These are phyloP conservation scores for Paraleonurus japonicus DNA, from an alignment of 257 asterid species.

Conservation along the genomic window DNA sequence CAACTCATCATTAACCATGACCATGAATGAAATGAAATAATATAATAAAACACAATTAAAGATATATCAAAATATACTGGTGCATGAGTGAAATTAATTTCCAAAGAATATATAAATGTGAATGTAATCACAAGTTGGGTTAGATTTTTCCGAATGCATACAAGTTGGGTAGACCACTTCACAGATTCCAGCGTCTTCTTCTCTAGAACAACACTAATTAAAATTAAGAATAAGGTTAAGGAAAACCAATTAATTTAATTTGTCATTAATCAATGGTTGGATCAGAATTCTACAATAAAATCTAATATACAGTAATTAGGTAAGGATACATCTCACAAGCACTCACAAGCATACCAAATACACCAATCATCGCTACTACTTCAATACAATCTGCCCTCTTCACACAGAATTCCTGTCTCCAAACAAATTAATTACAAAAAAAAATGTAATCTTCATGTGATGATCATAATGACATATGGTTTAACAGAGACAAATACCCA, in stretches of 20 bases:
- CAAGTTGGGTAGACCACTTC: slow-evolving; percentile 54
- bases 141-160: slow-evolving; percentile 18
- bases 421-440: background rate
- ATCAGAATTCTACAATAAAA: too few relatives aligned
- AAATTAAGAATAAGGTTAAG: slow-evolving; percentile 17
- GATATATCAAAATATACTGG: too few relatives aligned
- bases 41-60: background rate
- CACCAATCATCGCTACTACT: slow-evolving; percentile 70
- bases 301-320: too few relatives aligned
- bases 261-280: too few relatives aligned
- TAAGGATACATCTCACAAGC: slow-evolving; percentile 69
- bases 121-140: too few relatives aligned
- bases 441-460: too few relatives aligned
- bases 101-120: too few relatives aligned
- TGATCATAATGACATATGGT: too few relatives aligned
- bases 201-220: slow-evolving; percentile 54
- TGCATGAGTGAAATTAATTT: too few relatives aligned
- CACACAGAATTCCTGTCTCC: slow-evolving; percentile 66
- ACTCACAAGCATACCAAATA: slow-evolving; percentile 69
- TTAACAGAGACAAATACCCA: slow-evolving; percentile 15
- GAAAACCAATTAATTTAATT: too few relatives aligned
- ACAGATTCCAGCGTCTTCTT: slow-evolving; percentile 50
- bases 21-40: too few relatives aligned
- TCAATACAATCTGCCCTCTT: slow-evolving; percentile 65
- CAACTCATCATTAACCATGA: background rate